Conservation (phyloP, 73 alveolate species). For the Blepharisma stoltei region DNA sequence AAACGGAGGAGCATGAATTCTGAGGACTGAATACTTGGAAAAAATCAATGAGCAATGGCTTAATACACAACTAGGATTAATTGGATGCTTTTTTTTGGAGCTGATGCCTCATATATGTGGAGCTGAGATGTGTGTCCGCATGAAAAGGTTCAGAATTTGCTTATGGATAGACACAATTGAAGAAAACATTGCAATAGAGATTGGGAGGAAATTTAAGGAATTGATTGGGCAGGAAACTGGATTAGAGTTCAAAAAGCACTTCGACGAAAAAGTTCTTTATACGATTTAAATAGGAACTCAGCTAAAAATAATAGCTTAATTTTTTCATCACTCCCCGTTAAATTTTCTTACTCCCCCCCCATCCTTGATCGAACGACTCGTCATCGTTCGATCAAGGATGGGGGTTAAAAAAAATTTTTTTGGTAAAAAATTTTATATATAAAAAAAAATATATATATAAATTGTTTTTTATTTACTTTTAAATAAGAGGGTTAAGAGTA, state of each 20-base stretch:
- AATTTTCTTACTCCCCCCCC: too few relatives aligned
- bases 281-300: neutral
- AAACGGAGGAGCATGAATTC: slow-evolving; percentile 23
- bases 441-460: too few relatives aligned
- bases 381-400: too few relatives aligned
- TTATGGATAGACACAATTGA: neutral
- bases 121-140: neutral
- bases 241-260: slow-evolving; percentile 3
- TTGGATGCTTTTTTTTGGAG: neutral
- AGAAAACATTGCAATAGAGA: neutral
- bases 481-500: too few relatives aligned
- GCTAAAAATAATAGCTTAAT: too few relatives aligned
- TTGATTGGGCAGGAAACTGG: neutral
- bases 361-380: too few relatives aligned
- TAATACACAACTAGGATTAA: neutral
- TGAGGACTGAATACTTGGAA: neutral
- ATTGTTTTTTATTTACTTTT: too few relatives aligned
- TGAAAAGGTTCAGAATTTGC: slow-evolving; percentile 11
- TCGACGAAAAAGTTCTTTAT: neutral
- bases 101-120: neutral
- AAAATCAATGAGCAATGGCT: slow-evolving; percentile 17
- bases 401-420: too few relatives aligned
- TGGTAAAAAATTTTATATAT: too few relatives aligned
- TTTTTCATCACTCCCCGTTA: too few relatives aligned
- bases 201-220: neutral